These are phyloP conservation scores for Ophiostoma tasmaniense DNA, from an alignment of 2,329 filamentous ascomycete species.

Conservation along the genomic window DNA sequence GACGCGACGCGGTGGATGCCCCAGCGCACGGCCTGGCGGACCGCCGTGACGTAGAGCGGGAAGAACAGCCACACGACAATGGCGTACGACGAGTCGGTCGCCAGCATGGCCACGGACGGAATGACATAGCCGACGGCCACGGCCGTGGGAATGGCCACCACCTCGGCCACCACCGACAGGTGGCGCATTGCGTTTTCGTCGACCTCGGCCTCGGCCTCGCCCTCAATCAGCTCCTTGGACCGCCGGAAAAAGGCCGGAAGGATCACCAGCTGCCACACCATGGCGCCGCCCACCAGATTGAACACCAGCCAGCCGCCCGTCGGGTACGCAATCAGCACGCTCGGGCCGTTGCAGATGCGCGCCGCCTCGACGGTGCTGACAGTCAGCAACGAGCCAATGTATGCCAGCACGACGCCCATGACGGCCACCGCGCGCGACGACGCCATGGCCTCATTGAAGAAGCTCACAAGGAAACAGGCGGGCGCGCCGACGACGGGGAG, in stretches of 20 bases:
- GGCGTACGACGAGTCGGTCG: slow-evolving; percentile 29
- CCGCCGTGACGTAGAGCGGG: slow-evolving; percentile 39
- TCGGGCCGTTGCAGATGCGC: slow-evolving; percentile 31
- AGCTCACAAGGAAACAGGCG: slow-evolving; percentile 42
- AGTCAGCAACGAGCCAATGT: slow-evolving; percentile 40
- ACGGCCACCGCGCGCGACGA: slow-evolving; percentile 34
- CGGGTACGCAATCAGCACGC: slow-evolving; percentile 28
- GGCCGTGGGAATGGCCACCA: slow-evolving; percentile 46
- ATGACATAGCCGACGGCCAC: slow-evolving; percentile 40
- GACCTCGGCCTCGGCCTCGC: neutral
- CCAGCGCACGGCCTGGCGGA: slow-evolving; percentile 32
- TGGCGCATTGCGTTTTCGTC: slow-evolving; percentile 29
- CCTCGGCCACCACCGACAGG: slow-evolving; percentile 40
- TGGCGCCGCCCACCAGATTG: slow-evolving; percentile 40
- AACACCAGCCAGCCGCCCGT: slow-evolving; percentile 38
- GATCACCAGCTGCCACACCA: slow-evolving; percentile 45
- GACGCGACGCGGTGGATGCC: slow-evolving; percentile 21
- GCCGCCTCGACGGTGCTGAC: slow-evolving; percentile 43
- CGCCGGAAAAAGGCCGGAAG: slow-evolving; percentile 41
- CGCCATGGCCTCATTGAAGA: slow-evolving; percentile 37
- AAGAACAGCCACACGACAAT: slow-evolving; percentile 45
- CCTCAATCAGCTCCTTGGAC: slow-evolving; percentile 28
- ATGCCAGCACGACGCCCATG: slow-evolving; percentile 36
- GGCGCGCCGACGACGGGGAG: slow-evolving; percentile 39
- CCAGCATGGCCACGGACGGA: slow-evolving; percentile 40